These are phyloP conservation scores for Penicillium sp. DNA, from an alignment of 2,329 filamentous ascomycete genomes.

Conservation along the genomic window DNA sequence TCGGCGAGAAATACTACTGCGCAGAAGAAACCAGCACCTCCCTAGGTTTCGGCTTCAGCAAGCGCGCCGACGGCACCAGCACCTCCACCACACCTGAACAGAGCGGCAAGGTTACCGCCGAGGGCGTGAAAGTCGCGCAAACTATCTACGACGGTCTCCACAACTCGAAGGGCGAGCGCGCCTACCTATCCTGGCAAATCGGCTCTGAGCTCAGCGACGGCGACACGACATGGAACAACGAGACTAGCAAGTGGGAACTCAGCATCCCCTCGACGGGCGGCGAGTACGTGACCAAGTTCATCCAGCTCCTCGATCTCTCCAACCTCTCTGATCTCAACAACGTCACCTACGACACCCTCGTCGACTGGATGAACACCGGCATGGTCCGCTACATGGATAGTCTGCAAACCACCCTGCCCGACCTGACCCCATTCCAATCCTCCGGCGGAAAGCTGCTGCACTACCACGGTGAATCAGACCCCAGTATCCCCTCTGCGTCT, in stretches of 20 bases:
- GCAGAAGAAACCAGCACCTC: slow-evolving; percentile 33
- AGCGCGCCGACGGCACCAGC: slow-evolving; percentile 21
- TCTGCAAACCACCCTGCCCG: slow-evolving; percentile 56
- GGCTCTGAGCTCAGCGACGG: slow-evolving; percentile 29
- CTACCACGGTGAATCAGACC: slow-evolving; percentile 59
- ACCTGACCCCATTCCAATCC: slow-evolving; percentile 52
- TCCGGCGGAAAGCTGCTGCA: slow-evolving; percentile 58
- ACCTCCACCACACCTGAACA: slow-evolving; percentile 32
- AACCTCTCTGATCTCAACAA: slow-evolving; percentile 48
- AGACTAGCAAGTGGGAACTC: slow-evolving; percentile 31
- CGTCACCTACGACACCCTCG: slow-evolving; percentile 58
- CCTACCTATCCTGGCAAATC: slow-evolving; percentile 41
- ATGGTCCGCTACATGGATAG: slow-evolving; percentile 52
- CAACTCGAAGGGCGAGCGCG: slow-evolving; percentile 41
- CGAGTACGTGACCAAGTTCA: slow-evolving; percentile 39
- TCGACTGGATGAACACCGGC: slow-evolving; percentile 55
- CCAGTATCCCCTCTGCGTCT: slow-evolving; percentile 53
- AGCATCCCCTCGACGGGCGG: slow-evolving; percentile 37
- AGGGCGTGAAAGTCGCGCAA: slow-evolving; percentile 36
- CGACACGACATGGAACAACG: slow-evolving; percentile 26
- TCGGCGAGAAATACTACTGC: slow-evolving; percentile 51
- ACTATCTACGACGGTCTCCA: slow-evolving; percentile 43
- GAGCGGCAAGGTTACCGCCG: slow-evolving; percentile 28
- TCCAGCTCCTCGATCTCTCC: slow-evolving; percentile 31
- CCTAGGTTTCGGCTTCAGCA: slow-evolving; percentile 32